A percentile compares a stretch with the other conserved stretches of the same genome.
These are phyloP conservation scores for Chlamydomonas sp. DNA, from an alignment of 139 green algal species.

Conservation along the genomic window DNA sequence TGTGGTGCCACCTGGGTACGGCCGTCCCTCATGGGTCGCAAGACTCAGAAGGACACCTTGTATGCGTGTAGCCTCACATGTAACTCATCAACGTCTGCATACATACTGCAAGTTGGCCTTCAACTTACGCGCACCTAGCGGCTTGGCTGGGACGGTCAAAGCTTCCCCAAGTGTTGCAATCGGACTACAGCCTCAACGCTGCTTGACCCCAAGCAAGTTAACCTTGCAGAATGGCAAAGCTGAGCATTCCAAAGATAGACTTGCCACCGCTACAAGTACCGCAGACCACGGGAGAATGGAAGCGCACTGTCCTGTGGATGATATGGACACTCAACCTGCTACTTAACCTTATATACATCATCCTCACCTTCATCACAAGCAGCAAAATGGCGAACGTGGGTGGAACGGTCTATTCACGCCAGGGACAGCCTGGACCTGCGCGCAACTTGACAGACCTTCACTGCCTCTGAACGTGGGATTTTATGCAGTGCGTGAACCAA, in stretches of 20 bases:
- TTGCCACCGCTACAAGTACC: background rate
- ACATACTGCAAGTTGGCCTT: no score
- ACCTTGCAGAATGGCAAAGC: background rate
- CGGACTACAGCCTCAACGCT: no score
- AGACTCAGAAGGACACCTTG: no score
- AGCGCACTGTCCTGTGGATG: constrained; percentile 25
- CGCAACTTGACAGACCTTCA: background rate
- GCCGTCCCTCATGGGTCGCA: no score
- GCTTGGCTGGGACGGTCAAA: no score
- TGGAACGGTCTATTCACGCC: no score
- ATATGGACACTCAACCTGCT: constrained; percentile 32
- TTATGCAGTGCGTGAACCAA: background rate
- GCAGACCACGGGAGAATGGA: constrained; percentile 17
- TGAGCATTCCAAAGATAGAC: background rate
- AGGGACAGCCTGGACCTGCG: background rate
- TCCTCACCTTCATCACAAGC: constrained; percentile 38
- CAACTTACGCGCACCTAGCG: no score
- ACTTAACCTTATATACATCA: constrained; percentile 49
- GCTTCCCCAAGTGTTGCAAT: no score
- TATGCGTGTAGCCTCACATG: no score
- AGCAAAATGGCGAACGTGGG: constrained; percentile 48
- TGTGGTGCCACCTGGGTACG: no score
- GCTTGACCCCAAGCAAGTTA: background rate
- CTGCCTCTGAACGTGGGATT: background rate
- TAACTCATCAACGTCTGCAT: no score